phyloP scores from a whole-genome alignment of 768 basidiomycete species.

The Harrya chromipes region DNA sequence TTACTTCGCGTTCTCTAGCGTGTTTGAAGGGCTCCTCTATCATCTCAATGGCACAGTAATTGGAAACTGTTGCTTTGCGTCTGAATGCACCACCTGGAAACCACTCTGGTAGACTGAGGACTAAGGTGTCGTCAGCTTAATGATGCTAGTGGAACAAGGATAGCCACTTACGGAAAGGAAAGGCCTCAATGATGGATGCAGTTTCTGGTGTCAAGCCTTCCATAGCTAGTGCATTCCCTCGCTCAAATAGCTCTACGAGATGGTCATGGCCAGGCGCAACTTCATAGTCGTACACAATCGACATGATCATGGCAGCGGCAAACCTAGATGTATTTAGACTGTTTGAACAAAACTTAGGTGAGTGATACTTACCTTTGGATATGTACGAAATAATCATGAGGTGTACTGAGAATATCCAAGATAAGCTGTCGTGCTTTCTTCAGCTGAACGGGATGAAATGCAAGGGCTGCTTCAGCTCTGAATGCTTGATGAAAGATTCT shows the following conservation, averaged over 20 bases:
- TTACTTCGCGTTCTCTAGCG: constrained; percentile 11
- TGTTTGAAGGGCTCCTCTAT: constrained; percentile 17
- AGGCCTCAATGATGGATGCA: constrained; percentile 13
- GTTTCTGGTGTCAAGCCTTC: constrained; percentile 13
- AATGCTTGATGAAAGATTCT: constrained; percentile 25
- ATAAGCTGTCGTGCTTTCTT: constrained; percentile 18
- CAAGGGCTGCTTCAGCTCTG: constrained; percentile 10
- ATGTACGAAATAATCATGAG: constrained; percentile 5
- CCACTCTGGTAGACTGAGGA: constrained; percentile 24
- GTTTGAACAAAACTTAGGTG: not conserved
- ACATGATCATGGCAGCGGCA: constrained; percentile 36
- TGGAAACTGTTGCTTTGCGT: constrained; percentile 12
- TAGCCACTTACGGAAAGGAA: constrained; percentile 19
- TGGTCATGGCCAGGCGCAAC: constrained; percentile 35
- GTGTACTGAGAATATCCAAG: constrained; percentile 9
- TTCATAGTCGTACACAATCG: constrained; percentile 40
- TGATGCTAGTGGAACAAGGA: not conserved
- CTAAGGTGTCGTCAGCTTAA: constrained; percentile 3
- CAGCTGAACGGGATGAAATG: constrained; percentile 18
- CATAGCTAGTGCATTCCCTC: constrained; percentile 22
- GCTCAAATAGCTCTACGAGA: constrained; percentile 37
- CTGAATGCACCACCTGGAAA: constrained; percentile 29
- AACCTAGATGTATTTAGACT: constrained; percentile 15
- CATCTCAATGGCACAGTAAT: constrained; percentile 6
- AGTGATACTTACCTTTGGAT: constrained; percentile 8